Conservation (phyloP, 192 early-diverging fungal species). For the Coemansia sp. region DNA sequence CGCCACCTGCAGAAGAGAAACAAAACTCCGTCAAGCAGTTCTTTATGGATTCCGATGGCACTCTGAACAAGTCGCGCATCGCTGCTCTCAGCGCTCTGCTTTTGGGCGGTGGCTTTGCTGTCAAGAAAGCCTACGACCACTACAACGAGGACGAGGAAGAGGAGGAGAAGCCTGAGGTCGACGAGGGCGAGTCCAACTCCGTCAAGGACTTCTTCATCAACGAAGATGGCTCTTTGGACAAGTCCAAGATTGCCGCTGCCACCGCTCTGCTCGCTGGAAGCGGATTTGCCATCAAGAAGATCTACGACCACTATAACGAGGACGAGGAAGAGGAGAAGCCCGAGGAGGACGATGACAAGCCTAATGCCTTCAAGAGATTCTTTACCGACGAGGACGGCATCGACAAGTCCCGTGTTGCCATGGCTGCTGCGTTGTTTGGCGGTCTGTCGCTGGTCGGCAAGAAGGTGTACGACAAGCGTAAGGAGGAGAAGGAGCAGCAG, state of each 20-base stretch:
- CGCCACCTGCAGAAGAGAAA: neutral
- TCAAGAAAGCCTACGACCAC: constrained; percentile 17
- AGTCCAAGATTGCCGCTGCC: constrained; percentile 15
- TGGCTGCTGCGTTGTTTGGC: constrained; percentile 13
- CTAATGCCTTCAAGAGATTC: constrained; percentile 11
- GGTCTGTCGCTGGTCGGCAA: constrained; percentile 18
- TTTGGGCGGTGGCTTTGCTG: constrained; percentile 10
- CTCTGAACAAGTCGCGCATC: constrained; percentile 7
- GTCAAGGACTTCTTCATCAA: constrained; percentile 22
- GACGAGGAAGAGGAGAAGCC: constrained; percentile 7
- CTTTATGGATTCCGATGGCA: constrained; percentile 20
- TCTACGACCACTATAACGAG: neutral
- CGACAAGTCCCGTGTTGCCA: constrained; percentile 15
- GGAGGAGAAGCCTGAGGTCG: neutral
- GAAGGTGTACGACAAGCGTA: constrained; percentile 24
- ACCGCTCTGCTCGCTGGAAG: constrained; percentile 4
- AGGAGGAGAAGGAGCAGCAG: constrained; percentile 10
- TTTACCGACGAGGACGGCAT: constrained; percentile 28
- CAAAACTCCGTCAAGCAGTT: constrained; percentile 13
- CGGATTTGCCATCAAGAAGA: constrained; percentile 16
- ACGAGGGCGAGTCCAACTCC: constrained; percentile 10
- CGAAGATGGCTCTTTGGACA: constrained; percentile 18
- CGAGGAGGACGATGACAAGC: neutral
- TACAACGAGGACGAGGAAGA: constrained; percentile 5
- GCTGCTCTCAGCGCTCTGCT: constrained; percentile 2